Percentiles rank a stretch among this genome's conserved stretches.
These are phyloP conservation scores for Athelia sp. DNA, from an alignment of 1,284 basidiomycete species.

Conservation along the genomic window DNA sequence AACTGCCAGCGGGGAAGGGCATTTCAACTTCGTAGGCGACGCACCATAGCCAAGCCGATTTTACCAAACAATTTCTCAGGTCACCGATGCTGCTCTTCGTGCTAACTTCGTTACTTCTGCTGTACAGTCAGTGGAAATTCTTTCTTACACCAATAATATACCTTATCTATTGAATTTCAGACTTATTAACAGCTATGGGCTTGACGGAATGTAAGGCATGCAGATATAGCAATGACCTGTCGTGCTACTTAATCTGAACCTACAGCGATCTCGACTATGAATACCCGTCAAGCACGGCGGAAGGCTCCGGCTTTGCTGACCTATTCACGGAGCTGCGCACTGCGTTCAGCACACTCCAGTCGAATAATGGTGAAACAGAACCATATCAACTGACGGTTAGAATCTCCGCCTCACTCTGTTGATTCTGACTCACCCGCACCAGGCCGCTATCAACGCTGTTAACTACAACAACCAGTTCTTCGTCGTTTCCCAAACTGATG, in stretches of 20 bases:
- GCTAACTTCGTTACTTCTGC: conserved; percentile 69
- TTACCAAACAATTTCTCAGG: too few species aligned
- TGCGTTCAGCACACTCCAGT: conserved; percentile 47
- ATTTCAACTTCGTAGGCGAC: conserved; percentile 52
- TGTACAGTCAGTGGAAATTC: conserved; percentile 32
- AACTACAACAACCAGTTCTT: conserved; percentile 62
- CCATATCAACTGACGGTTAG: conserved; percentile 55
- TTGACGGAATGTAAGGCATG: conserved; percentile 72
- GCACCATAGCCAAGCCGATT: too few species aligned
- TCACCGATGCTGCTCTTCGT: conserved; percentile 45
- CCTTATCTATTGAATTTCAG: too few species aligned
- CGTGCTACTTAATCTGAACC: background rate
- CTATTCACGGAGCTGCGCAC: conserved; percentile 52
- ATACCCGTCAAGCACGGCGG: conserved; percentile 44
- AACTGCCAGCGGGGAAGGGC: conserved; percentile 65
- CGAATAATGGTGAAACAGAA: conserved; percentile 51
- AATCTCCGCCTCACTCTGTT: background rate
- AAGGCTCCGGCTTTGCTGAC: conserved; percentile 56
- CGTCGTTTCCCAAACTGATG: conserved; percentile 69
- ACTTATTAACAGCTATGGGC: conserved; percentile 80
- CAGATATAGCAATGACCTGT: background rate
- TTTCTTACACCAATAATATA: too few species aligned
- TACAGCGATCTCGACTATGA: conserved; percentile 67
- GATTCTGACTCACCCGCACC: background rate
- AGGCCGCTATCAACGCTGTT: conserved; percentile 58